Percentiles rank a stretch among this genome's conserved stretches.
phyloP scores from a whole-genome alignment of 1,284 basidiomycete species.

The Takashimella koratensis region DNA sequence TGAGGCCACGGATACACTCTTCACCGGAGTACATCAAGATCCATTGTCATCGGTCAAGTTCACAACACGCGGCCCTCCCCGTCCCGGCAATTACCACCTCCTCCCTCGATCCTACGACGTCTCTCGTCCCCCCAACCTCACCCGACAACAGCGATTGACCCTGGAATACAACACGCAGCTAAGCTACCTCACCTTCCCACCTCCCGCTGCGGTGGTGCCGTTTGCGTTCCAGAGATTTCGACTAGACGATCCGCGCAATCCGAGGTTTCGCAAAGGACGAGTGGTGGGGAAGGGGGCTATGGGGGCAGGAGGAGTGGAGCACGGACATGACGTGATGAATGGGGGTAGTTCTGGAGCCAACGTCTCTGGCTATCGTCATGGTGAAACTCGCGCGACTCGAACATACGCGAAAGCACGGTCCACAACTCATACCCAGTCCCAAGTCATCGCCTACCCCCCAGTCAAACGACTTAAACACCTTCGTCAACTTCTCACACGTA shows the following conservation, averaged over 20 bases:
- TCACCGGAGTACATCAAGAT: too few species aligned
- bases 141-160: slow-evolving; percentile 10
- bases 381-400: too few species aligned
- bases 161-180: slow-evolving; percentile 20
- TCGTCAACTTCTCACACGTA: slow-evolving; percentile 23
- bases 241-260: not conserved
- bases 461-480: slow-evolving; percentile 22
- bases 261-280: not conserved
- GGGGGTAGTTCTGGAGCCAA: not conserved
- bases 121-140: not conserved
- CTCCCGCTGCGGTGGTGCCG: not conserved
- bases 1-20: not conserved
- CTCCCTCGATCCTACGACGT: not conserved
- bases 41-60: not conserved
- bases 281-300: not conserved
- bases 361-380: not conserved
- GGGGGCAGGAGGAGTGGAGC: too few species aligned
- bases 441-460: not conserved
- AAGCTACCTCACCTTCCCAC: slow-evolving; percentile 8
- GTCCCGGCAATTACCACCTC: not conserved
- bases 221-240: not conserved
- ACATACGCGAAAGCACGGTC: too few species aligned
- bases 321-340: too few species aligned
- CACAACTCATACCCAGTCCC: not conserved
- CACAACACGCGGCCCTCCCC: not conserved